Evolutionary conservation across 75 land plant genomes (phyloP), one percentile per base, ranked within the genome.

Genomic region (Cryptomeria japonica): DNA sequence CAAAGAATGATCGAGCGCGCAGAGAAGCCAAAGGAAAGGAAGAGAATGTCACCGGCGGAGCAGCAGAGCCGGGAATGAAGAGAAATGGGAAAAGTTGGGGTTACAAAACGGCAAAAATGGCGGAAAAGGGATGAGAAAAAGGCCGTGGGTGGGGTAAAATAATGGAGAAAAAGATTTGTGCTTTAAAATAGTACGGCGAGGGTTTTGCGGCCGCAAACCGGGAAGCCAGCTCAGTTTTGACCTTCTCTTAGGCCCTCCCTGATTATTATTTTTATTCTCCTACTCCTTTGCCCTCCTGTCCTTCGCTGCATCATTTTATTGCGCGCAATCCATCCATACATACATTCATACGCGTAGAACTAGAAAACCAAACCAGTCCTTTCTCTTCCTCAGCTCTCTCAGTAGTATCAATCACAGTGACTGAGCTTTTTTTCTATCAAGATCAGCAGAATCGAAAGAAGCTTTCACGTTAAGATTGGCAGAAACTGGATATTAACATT

Each of bases 161-260:
- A 22, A 82, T 80, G 83, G 28, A 38, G 83, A 80, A n/a, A 28
- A 82, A 49, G 84, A 10, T 82, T 82, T 46, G 5, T 28, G 49
- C 31, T 82, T 82, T 82, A 82, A 82, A 82, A 82, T 82, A 82
- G 47, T 82, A 44, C 84, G 84, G 47, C 84, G 82, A 79, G 82
- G 82, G 82, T 79, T 79, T 79, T 79, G 82, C 44, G 46, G 82
- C 82, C 44, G 82, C 82, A 39, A 79, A 79, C 22, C 32, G 15
- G 28, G 84, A 14, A 46, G 53, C 84, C 84, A 82, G 84, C 84
- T 82, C 49, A 44, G 84, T 82, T 82, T 82, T 82, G 84, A 82
- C 84, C 84, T 82, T 82, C 51, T 82, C n/a, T n/a, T 1, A 39
- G 15, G 5, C 31, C 32, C 51, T 18, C 13, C 31, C 53, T 46